Evolutionary conservation across 495 filamentous ascomycete species (phyloP), one percentile per base, ranked within the genome.

Genomic region (Podospora pseudoanserina): DNA sequence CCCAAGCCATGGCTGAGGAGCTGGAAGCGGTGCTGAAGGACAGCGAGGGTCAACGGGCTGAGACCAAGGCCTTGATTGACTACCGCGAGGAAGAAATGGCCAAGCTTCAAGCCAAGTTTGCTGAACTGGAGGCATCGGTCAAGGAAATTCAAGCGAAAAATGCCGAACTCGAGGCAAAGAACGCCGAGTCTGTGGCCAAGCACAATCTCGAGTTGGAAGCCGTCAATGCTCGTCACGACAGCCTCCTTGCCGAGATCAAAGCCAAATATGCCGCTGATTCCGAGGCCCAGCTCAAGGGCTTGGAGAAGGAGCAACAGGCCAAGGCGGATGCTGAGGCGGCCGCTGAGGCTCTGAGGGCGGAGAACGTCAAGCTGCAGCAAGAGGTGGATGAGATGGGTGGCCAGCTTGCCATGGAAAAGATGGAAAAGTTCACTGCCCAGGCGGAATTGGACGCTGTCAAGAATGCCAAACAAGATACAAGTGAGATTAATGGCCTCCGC

Each of bases 391-490:
- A 75, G 6, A 70, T 86, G 57, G 78, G 78, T 65, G 78, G 84
- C 69, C 74, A 82, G 65, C 80, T 87, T 19, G 84, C 83, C 3
- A 73, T 79, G 55, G 83, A 85, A 67, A 86, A 86, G 75, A 83
- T 84, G 82, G 82, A 81, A 55, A 86, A 84, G 58, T 81, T 84
- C 28, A 79, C 79, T 55, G 81, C 84, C 16, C 82, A 83, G 74
- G 84, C 84, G 11, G 84, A 85, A 65, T 77, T 86, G 26, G 85
- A 87, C 54, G 82, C 81, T 54, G 69, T 78, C 34, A 80, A 79
- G 75, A 85, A 77, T 68, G 81, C 82, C 64, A 86, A 81, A 69
- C 78, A 83, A 9, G 84, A 87, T 64, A 85, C 83, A 5, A 79
- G 79, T 7, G 83, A 77, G 59, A 66, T 77, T 15, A 73, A 78